Base-by-base conservation (phyloP, 148 eudicot genomes). In the Camellia japonica region DNA sequence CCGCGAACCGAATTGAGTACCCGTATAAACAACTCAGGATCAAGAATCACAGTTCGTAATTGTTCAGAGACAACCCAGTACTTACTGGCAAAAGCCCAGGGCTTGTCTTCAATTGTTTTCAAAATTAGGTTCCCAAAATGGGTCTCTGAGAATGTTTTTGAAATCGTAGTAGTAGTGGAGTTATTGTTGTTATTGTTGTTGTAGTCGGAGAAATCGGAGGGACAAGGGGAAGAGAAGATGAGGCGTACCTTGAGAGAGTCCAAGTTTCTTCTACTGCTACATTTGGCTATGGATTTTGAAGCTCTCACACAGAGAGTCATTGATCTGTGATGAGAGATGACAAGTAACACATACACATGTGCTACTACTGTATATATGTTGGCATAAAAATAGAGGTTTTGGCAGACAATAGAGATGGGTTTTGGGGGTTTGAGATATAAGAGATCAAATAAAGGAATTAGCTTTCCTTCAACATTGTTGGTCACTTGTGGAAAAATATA, bases 231-330 rank as follows among this genome's bases (percentile, higher is more conserved):
- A 0, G 79, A 80, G n/a, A 85, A 82, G 38, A 83, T 59, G 19
- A 84, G 73, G 47, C 88, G 80, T 80, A 87, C 85, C 85, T 82
- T 85, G 81, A 87, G 46, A 38, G 76, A 74, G 38, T 60, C 44
- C 71, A 23, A 73, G 72, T 62, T 72, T 3, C 20, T 70, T 71
- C 41, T 68, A 14, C 75, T 38, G 68, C 60, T 71, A 47, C 62
- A 79, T 71, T 79, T 68, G 43, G 77, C 71, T 8, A 85, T 64
- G 38, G 87, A 82, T 89, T 85, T 85, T 55, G 82, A 83, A 81
- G 81, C 83, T 74, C 80, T 78, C n/a, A 64, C 80, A 82, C 84
- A 79, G 86, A 87, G 86, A 87, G 77, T 82, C 91, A 89, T 89
- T 81, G 87, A 81, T 69, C 62, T 54, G 42, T n/a, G 38, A 14